Base-by-base conservation (phyloP, 805 yeast species). In the Candida tallmaniae region DNA sequence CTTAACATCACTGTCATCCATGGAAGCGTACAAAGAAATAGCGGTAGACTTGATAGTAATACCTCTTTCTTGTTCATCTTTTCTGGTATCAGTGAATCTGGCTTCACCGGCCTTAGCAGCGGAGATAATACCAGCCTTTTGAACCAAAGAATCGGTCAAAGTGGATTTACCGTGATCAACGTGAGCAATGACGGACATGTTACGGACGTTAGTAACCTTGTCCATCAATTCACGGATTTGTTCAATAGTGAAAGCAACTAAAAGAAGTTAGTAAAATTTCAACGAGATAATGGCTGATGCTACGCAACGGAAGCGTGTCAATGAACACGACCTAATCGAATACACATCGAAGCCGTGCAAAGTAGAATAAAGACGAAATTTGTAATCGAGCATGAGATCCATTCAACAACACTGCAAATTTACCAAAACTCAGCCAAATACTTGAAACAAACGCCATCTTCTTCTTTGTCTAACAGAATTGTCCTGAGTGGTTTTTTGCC, bases 21-120 rank as follows among this genome's bases (percentile, higher is more conserved):
- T 78, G 68, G 84, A 82, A 57, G 97, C 79, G 52, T 83, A 89
- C n/a, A 93, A 64, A 0, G 97, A 89, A 15, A 93, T 88, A 0
- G 97, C 97, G 26, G 95, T 83, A 0, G 96, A 80, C 47, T 93
- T 97, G 97, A 93, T 93, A 0, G 99, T 93, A 42, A 93, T 93
- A 12, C 99, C 99, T 56, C 98, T 71, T 25, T 80, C 62, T 56
- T 93, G 98, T 55, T 93, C 99, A 60, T 93, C 99, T 25, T 89
- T 88, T 84, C 98, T 88, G 80, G 98, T 90, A 75, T 90, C 98
- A 61, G 85, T 93, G 83, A 90, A 93, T 77, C 98, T 89, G 60
- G 97, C 98, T 66, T 93, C 97, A 83, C 98, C 98, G 49, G 98
- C 98, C 78, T 87, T 87, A 62, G 96, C 97, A 62, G 98, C 97